Evolutionary conservation across 2,329 filamentous ascomycete genomes (phyloP).

Genomic region (Pseudogymnoascus sp.): DNA sequence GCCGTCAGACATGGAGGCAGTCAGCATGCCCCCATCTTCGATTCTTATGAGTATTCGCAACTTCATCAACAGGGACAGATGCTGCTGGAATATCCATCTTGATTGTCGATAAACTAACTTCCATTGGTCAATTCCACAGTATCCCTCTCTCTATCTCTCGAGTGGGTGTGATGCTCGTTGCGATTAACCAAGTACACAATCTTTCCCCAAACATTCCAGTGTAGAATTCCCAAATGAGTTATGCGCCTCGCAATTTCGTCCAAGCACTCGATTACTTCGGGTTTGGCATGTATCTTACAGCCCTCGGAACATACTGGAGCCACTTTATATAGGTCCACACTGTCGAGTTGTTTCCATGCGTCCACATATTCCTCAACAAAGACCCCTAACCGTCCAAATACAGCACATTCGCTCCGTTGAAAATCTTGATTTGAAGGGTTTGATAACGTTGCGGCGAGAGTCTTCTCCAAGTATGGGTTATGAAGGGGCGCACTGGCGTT

Average conservation of each 20-base stretch:
- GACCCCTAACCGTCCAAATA: background rate
- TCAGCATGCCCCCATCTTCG: background rate
- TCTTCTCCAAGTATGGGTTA: conserved; percentile 17
- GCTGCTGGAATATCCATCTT: background rate
- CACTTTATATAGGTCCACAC: background rate
- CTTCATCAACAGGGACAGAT: background rate
- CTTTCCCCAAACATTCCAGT: conserved; percentile 82
- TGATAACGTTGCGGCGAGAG: background rate
- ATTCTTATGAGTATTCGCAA: background rate
- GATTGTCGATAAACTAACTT: background rate
- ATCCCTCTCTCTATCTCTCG: background rate
- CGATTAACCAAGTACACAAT: conserved; percentile 52
- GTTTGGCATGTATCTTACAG: background rate
- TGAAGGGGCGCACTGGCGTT: conserved; percentile 23
- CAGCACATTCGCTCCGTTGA: background rate
- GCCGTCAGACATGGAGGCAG: background rate
- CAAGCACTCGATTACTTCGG: conserved; percentile 26
- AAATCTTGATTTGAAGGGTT: background rate
- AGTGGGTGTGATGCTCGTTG: conserved; percentile 14
- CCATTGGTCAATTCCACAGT: background rate
- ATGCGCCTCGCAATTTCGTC: conserved; percentile 67
- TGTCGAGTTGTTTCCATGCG: conserved; percentile 14
- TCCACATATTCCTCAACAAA: background rate
- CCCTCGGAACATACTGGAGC: background rate
- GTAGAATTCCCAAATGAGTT: conserved; percentile 73